These are phyloP conservation scores for Eucalyptus erythrocorys DNA, from an alignment of 345 rosid genomes.

Conservation along the genomic window DNA sequence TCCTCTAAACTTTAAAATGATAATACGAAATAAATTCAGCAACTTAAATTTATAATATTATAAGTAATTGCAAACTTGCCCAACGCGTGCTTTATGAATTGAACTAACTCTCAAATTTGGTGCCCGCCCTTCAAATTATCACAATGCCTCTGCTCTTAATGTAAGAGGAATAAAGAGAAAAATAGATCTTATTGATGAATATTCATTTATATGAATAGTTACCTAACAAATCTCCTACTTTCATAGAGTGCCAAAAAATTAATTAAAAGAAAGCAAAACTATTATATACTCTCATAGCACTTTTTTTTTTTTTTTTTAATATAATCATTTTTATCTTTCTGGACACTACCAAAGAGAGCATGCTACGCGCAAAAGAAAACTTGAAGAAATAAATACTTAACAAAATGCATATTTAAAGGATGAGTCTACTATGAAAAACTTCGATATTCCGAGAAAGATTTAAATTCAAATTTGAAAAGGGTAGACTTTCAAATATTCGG, in stretches of 20 bases:
- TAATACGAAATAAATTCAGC: background rate
- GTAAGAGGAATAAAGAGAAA: background rate
- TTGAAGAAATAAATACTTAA: background rate
- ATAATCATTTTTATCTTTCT: background rate
- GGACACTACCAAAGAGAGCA: background rate
- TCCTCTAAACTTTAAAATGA: background rate
- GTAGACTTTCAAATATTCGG: background rate
- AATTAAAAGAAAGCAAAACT: background rate
- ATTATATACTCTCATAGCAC: background rate
- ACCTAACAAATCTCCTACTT: background rate
- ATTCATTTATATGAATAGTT: background rate
- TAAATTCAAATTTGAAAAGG: background rate
- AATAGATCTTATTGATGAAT: background rate
- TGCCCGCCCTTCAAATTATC: background rate
- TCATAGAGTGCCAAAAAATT: background rate
- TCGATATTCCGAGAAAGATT: background rate
- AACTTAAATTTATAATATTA: background rate
- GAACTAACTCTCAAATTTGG: background rate
- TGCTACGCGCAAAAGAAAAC: background rate
- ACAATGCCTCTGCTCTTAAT: background rate
- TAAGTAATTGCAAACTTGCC: background rate
- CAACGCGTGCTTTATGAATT: background rate
- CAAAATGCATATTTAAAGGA: background rate
- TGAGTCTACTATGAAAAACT: background rate
- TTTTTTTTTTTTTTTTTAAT: background rate